Base-by-base conservation (phyloP, 2,329 filamentous ascomycete genomes). In the Nemania diffusa region DNA sequence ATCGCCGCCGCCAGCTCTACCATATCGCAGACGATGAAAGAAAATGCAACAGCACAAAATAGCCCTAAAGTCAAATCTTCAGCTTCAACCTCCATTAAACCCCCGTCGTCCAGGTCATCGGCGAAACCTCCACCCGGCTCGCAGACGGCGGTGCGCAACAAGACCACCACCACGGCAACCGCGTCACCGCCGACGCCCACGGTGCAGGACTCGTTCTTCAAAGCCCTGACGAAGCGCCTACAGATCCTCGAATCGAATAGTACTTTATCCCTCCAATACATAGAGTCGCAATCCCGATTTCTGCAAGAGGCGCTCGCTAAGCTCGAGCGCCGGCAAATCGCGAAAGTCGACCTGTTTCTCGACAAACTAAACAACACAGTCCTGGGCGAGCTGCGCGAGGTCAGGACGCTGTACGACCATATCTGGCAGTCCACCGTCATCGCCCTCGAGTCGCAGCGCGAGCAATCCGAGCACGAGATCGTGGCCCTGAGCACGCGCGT, bases 141-240 rank as follows among this genome's bases (percentile, higher is more conserved):
- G 29, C 69, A 73, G 34, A 73, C 77, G 7, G 67, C 72, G 8
- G 67, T 73, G 22, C 79, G 76, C 62, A 79, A 76, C 75, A 78
- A 78, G 67, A 81, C 79, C 63, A 82, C 72, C 73, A 82, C 79
- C 56, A 71, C 80, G 27, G 72, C 80, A 27, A 81, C 83, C 8
- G 75, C 84, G 1, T 77, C 84, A 7, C 79, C 85, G 1, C 80
- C 91, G 1, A 87, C 89, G 0, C 94, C 95, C 1, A 94, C 94
- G 0, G 96, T 97, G 0, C 96, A 99, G 79, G 96, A 99, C 78
- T 96, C 92, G 1, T 98, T 99, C 80, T 99, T 97, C 86, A 98
- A 98, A 78, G 93, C 94, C 3, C 91, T 98, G 8, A 93, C 94
- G 70, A 98, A 98, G 79, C 92, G 96, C 1, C 85, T 99, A 4